Evolutionary conservation across 73 alveolate genomes (phyloP).

Genomic region (Stentor coeruleus): DNA sequence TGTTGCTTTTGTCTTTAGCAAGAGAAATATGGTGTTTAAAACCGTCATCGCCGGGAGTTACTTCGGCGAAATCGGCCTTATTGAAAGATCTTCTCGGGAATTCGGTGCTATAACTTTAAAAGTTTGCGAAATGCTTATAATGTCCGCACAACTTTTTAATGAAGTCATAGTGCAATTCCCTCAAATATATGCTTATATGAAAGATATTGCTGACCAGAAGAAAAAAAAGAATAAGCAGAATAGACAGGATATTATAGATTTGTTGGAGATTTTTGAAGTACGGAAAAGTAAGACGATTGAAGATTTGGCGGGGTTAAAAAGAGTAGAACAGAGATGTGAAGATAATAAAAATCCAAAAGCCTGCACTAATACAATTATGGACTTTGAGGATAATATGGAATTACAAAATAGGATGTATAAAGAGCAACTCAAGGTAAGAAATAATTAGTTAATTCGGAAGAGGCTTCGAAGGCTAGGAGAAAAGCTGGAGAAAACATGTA

Average conservation of each 20-base stretch:
- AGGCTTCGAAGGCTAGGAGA: too few species aligned
- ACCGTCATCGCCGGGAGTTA: slow-evolving; percentile 59
- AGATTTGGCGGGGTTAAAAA: not conserved
- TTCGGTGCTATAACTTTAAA: slow-evolving; percentile 32
- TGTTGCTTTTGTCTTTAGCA: slow-evolving; percentile 38
- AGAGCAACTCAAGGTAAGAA: not conserved
- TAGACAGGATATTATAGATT: slow-evolving; percentile 23
- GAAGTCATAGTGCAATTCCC: slow-evolving; percentile 40
- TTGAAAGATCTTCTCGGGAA: slow-evolving; percentile 31
- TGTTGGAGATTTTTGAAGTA: slow-evolving; percentile 26
- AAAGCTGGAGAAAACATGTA: too few species aligned
- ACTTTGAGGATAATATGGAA: not conserved
- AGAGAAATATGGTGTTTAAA: slow-evolving; percentile 43
- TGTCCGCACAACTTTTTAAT: slow-evolving; percentile 33
- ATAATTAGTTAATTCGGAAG: not conserved
- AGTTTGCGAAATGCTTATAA: slow-evolving; percentile 36
- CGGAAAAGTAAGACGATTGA: not conserved
- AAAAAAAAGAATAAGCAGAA: slow-evolving; percentile 28
- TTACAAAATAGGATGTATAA: not conserved
- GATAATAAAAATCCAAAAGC: not conserved
- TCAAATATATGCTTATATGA: slow-evolving; percentile 38
- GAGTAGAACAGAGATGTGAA: not conserved
- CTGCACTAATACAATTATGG: not conserved
- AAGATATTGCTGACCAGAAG: slow-evolving; percentile 33
- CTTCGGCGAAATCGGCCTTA: slow-evolving; percentile 58